phyloP scores from a whole-genome alignment of 306 rosid species.

The Herpetospermum pedunculosum region DNA sequence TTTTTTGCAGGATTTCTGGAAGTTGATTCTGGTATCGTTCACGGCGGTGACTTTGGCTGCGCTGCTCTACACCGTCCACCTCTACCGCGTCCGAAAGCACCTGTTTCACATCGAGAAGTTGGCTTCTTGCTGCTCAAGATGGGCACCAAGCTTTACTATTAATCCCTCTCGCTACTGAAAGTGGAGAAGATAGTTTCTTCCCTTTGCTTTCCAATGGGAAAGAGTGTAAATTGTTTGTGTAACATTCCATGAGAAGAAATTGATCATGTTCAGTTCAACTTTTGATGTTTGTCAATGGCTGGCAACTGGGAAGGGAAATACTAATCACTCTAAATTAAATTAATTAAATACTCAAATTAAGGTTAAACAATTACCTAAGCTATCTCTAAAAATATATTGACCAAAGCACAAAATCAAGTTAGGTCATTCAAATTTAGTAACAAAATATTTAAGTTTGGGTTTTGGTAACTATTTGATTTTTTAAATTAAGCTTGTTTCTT shows the following conservation, averaged over 20 bases:
- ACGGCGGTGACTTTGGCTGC: constrained; percentile 49
- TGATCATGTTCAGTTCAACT: neutral
- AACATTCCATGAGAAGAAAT: neutral
- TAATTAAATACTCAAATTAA: neutral
- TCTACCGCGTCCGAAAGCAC: constrained; percentile 43
- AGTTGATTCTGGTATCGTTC: constrained; percentile 49
- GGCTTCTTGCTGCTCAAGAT: neutral
- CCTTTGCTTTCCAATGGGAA: neutral
- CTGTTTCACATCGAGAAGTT: constrained; percentile 47
- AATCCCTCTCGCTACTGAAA: neutral
- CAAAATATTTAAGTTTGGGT: no score
- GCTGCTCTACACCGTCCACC: constrained; percentile 44
- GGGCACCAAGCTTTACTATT: neutral
- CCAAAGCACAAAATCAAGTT: neutral
- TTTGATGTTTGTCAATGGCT: neutral
- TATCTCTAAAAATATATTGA: neutral
- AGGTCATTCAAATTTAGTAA: neutral
- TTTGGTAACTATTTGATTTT: no score
- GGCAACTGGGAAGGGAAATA: neutral
- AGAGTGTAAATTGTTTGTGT: neutral
- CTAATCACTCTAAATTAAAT: neutral
- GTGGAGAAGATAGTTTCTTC: neutral
- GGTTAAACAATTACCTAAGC: neutral
- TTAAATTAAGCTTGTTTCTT: no score
- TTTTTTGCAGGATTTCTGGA: constrained; percentile 64